Evolutionary conservation across 768 basidiomycete genomes (phyloP).

Genomic region (Suillus subluteus): DNA sequence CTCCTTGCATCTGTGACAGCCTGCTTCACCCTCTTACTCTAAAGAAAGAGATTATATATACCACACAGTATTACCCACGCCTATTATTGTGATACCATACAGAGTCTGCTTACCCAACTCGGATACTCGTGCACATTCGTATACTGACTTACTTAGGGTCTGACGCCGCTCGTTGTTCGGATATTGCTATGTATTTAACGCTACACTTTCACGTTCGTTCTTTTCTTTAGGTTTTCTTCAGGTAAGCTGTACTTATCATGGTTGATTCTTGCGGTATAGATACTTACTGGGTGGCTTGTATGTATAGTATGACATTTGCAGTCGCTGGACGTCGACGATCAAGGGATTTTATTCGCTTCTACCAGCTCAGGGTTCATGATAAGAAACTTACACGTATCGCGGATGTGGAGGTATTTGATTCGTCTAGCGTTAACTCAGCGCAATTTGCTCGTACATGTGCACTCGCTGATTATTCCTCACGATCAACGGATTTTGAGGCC

Average conservation of each 20-base stretch:
- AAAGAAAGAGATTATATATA: not conserved
- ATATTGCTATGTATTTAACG: not conserved
- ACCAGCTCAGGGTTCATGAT: not conserved
- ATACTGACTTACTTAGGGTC: not conserved
- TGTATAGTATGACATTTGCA: not conserved
- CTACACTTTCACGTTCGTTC: not conserved
- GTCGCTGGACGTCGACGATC: not conserved
- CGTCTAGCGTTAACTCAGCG: not conserved
- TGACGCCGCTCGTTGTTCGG: not conserved
- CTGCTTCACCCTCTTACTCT: constrained; percentile 17
- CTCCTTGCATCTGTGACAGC: constrained; percentile 18
- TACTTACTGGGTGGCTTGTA: not conserved
- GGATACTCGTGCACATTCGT: constrained; percentile 3
- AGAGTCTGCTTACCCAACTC: not conserved
- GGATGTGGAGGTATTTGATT: not conserved
- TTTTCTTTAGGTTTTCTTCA: not conserved
- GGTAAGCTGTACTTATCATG: not conserved
- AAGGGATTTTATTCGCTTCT: not conserved
- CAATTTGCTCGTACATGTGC: not conserved
- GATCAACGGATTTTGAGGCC: not conserved
- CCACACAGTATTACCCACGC: not conserved
- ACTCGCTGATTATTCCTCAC: not conserved
- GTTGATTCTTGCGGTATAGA: not conserved
- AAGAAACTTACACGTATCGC: not conserved
- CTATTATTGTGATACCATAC: constrained; percentile 4